These are phyloP conservation scores for Diplodia corticola DNA, from an alignment of 2,329 filamentous ascomycete species.

Conservation along the genomic window DNA sequence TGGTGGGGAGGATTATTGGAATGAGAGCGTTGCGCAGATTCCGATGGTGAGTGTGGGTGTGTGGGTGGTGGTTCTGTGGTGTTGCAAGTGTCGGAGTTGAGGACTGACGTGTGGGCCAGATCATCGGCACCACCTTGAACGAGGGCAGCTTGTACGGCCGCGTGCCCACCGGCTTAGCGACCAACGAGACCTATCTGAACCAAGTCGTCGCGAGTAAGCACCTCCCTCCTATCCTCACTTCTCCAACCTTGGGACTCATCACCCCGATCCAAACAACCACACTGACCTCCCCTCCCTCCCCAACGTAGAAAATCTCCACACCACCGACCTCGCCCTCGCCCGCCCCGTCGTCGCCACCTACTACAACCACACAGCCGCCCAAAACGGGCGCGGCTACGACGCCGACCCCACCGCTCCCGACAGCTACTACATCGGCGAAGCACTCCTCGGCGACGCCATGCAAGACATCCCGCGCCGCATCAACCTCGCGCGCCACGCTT, in stretches of 20 bases:
- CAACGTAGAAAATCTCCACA: background rate
- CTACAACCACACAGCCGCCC: background rate
- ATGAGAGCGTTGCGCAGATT: background rate
- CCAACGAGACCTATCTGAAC: slow-evolving; percentile 2
- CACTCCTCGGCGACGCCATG: slow-evolving; percentile 1
- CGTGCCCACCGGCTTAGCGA: background rate
- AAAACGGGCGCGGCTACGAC: slow-evolving; percentile 17
- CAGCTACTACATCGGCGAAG: slow-evolving; percentile 20
- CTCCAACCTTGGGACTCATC: background rate
- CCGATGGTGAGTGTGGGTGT: slow-evolving; percentile 8
- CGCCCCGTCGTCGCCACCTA: slow-evolving; percentile 8
- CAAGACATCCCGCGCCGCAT: background rate
- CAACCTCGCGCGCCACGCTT: background rate
- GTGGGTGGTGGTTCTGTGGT: background rate
- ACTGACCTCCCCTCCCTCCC: background rate
- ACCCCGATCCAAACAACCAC: background rate
- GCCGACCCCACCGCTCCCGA: slow-evolving; percentile 6
- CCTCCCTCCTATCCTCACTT: background rate
- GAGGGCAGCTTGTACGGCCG: slow-evolving; percentile 8
- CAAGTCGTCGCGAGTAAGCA: background rate
- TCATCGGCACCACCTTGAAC: background rate
- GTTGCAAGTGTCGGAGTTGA: background rate
- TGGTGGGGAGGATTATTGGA: background rate
- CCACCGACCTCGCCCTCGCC: background rate
- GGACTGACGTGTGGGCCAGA: background rate